Base-by-base conservation (phyloP, 139 green algal species). In the Closterium sp. region DNA sequence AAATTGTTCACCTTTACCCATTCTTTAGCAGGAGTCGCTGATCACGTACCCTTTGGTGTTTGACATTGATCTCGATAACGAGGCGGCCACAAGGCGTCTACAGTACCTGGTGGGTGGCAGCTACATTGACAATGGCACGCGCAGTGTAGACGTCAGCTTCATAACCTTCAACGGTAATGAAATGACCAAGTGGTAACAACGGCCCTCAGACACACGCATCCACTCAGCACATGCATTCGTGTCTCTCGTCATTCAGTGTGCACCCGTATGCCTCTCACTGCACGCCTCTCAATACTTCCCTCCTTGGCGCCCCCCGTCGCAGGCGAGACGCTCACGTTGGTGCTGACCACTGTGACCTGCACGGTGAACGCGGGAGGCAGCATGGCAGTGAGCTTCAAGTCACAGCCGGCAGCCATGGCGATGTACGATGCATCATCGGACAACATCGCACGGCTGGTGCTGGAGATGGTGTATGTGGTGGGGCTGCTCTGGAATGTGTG, bases 1-100 rank as follows among this genome's bases (percentile, higher is more conserved):
- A n/a, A n/a, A n/a, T 45, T 45, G 38, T 6, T 9, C 38, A 11
- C 2, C 38, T 45, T 45, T 38, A 38, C 32, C 38, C 4, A 11
- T 45, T 45, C 10, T 45, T 9, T 9, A 96, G 86, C 95, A 98
- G 91, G 97, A 96, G 2, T 94, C 97, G 79, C 96, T 96, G 90
- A 92, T 97, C 0, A 17, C 28, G 0, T 93, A 86, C 91, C 32
- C 70, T 10, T 27, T 91, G 27, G 34, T 94, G 70, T 88, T 94
- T 27, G 91, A 91, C 91, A 90, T 94, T 30, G 91, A 94, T 88
- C 79, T 94, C 17, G 42, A 45, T 70, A 24, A 91, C 34, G 28
- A 88, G 24, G 30, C 28, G 42, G 86, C 86, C 22, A 34, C 24
- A 19, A n/a, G 24, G 4, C 45, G 45, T 31, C 87, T 92, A n/a